phyloP scores from a whole-genome alignment of 2,329 filamentous ascomycete species.

The Aureobasidium uvarum region DNA sequence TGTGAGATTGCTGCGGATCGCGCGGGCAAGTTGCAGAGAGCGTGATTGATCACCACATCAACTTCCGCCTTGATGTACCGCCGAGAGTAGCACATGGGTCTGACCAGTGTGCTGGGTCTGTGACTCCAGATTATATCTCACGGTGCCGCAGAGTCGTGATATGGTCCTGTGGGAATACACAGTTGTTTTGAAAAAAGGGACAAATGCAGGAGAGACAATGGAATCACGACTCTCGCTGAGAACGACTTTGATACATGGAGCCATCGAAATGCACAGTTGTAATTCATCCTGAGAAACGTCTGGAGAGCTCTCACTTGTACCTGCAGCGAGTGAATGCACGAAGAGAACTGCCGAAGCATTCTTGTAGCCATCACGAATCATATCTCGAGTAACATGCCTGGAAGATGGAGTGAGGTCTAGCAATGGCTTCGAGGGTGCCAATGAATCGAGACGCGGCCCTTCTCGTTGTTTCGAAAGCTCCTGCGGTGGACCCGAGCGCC shows the following conservation, averaged over 20 bases:
- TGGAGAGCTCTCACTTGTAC: background rate
- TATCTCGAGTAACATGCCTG: too few species aligned
- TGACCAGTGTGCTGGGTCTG: background rate
- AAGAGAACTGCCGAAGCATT: background rate
- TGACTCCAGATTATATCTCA: background rate
- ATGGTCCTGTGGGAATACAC: background rate
- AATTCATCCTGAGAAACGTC: too few species aligned
- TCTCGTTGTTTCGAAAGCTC: constrained; percentile 11
- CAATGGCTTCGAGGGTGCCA: background rate
- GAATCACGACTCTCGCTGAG: background rate
- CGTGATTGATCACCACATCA: constrained; percentile 11
- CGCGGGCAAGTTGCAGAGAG: constrained; percentile 58
- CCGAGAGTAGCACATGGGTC: background rate
- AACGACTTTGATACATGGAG: background rate
- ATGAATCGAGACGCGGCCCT: constrained; percentile 3
- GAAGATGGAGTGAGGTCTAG: background rate
- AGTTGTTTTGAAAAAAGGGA: background rate
- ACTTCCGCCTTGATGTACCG: background rate
- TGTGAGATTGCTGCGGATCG: constrained; percentile 84
- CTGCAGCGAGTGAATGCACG: background rate
- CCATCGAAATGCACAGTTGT: background rate
- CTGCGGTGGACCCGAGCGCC: constrained; percentile 7
- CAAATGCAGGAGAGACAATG: background rate
- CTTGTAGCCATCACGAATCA: too few species aligned
- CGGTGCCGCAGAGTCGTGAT: background rate